A percentile compares a stretch with the other conserved stretches of the same genome.
phyloP scores from a whole-genome alignment of 257 asterid genomes.

The Gynochthodes officinalis region DNA sequence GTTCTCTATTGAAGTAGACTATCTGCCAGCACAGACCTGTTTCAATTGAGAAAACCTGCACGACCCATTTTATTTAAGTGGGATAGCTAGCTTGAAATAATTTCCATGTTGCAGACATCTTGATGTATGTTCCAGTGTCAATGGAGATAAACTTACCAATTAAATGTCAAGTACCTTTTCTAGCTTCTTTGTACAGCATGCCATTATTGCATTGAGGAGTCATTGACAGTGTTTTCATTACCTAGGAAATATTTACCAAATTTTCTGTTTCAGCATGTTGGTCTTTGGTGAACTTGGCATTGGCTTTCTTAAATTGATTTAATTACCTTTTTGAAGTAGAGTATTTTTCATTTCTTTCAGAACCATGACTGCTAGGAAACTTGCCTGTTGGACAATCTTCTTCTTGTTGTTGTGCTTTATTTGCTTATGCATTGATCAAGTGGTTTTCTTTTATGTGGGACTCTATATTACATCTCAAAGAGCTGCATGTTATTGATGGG shows the following conservation, averaged over 20 bases:
- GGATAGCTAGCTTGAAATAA: background rate
- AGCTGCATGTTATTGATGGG: conserved; percentile 91
- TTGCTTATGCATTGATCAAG: conserved; percentile 1
- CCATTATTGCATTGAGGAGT: background rate
- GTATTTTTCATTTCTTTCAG: background rate
- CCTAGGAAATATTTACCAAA: background rate
- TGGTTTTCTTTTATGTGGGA: conserved; percentile 17
- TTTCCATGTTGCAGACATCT: background rate
- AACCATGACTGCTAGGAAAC: background rate
- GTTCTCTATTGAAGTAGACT: background rate
- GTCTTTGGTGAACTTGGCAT: background rate
- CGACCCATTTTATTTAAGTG: background rate
- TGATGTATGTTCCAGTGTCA: background rate
- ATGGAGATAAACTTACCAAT: background rate
- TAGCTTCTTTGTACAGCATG: background rate
- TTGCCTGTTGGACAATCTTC: background rate
- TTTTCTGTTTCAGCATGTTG: background rate
- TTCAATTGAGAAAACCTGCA: background rate
- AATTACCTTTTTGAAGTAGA: background rate
- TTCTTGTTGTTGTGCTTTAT: background rate
- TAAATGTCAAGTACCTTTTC: background rate
- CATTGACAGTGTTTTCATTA: background rate
- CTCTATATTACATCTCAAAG: conserved; percentile 42
- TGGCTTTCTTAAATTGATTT: background rate
- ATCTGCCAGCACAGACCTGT: background rate